Percentiles rank a stretch among this genome's conserved stretches.
These are phyloP conservation scores for Phanerochaete carnosa DNA, from an alignment of 768 basidiomycete species.

Conservation along the genomic window DNA sequence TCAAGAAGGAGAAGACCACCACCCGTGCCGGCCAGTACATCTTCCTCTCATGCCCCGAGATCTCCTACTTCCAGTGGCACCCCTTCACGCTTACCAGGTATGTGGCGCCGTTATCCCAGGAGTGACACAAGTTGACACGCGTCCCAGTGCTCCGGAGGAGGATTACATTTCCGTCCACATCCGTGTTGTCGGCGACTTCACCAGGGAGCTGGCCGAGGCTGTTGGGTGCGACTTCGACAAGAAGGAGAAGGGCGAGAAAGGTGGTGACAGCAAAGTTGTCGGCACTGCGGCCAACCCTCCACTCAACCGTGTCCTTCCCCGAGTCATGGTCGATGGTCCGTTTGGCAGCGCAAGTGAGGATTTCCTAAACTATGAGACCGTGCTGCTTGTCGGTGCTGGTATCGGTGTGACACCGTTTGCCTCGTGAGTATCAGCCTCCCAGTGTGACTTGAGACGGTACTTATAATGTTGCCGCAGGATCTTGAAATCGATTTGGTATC, in stretches of 20 bases:
- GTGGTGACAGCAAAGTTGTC: constrained; percentile 56
- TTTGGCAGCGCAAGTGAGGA: constrained; percentile 93
- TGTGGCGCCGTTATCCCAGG: constrained; percentile 9
- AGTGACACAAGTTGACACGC: background rate
- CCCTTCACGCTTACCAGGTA: constrained; percentile 92
- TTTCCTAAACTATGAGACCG: constrained; percentile 85
- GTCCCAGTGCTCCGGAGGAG: constrained; percentile 81
- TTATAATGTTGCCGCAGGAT: constrained; percentile 43
- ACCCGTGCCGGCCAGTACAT: constrained; percentile 90
- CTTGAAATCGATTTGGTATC: constrained; percentile 92
- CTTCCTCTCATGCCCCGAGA: constrained; percentile 85
- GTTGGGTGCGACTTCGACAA: constrained; percentile 81
- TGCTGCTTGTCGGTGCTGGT: constrained; percentile 88
- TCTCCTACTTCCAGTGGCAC: constrained; percentile 97
- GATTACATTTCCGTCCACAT: constrained; percentile 95
- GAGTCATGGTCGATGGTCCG: constrained; percentile 95
- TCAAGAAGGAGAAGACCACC: constrained; percentile 91
- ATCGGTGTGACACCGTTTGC: constrained; percentile 98
- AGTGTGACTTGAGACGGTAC: background rate
- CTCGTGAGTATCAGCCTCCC: constrained; percentile 56
- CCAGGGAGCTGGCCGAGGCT: constrained; percentile 71
- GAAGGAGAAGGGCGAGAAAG: constrained; percentile 45
- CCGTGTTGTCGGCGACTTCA: constrained; percentile 91
- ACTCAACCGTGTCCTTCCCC: constrained; percentile 72
- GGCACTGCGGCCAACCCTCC: constrained; percentile 55